These are phyloP conservation scores for Phalaenopsis aphrodite DNA, from an alignment of 106 monocot genomes.

Conservation along the genomic window DNA sequence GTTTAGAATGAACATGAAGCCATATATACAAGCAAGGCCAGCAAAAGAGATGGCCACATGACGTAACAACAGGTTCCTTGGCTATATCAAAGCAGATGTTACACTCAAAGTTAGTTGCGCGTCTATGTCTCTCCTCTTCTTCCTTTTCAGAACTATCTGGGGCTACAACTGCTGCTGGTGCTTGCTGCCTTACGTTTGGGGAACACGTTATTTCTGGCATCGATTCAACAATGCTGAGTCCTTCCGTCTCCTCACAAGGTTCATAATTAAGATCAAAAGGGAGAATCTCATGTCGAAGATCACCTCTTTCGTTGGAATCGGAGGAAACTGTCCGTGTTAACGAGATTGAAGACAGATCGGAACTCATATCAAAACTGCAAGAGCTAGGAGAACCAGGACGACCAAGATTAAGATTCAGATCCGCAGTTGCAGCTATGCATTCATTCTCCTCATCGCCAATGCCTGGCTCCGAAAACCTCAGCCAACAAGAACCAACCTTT, in stretches of 20 bases:
- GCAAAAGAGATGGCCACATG: conserved; percentile 22
- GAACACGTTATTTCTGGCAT: conserved; percentile 6
- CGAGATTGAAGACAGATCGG: conserved; percentile 35
- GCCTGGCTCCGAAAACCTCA: neutral
- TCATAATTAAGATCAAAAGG: neutral
- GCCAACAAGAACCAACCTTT: neutral
- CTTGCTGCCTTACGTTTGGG: conserved; percentile 4
- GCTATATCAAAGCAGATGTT: conserved; percentile 18
- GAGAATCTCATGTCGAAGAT: neutral
- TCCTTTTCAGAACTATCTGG: conserved; percentile 5
- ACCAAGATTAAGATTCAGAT: conserved; percentile 60
- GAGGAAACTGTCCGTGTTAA: neutral
- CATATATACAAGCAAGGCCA: conserved; percentile 21
- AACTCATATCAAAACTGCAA: conserved; percentile 19
- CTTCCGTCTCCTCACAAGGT: conserved; percentile 3
- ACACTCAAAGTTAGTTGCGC: conserved; percentile 10
- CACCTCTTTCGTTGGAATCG: conserved; percentile 4
- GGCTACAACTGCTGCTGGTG: neutral
- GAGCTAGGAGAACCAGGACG: conserved; percentile 9
- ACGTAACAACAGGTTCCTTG: conserved; percentile 17
- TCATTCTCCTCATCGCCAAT: neutral
- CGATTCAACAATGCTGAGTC: neutral
- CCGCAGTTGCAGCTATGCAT: conserved; percentile 18
- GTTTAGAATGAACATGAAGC: conserved; percentile 11
- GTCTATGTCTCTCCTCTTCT: conserved; percentile 4